These are phyloP conservation scores for Malassezia dermatis DNA, from an alignment of 1,284 basidiomycete species.

Conservation along the genomic window DNA sequence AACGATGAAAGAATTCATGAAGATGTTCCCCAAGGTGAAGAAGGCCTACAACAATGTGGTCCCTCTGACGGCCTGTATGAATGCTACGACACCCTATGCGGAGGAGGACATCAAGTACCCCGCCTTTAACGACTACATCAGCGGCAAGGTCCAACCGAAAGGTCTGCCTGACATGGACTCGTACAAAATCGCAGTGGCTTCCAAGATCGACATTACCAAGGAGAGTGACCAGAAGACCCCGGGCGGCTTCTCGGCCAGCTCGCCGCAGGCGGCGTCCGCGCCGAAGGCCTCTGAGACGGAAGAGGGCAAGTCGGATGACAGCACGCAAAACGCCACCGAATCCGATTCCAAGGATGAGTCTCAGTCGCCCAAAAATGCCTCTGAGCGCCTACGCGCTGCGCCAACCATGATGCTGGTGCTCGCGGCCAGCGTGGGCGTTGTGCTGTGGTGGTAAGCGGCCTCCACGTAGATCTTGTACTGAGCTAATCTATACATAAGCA, in stretches of 20 bases:
- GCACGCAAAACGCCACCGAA: not conserved
- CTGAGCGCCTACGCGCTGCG: not conserved
- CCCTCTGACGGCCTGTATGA: conserved; percentile 40
- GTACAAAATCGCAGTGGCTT: conserved; percentile 13
- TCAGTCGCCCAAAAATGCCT: not conserved
- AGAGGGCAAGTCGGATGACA: not conserved
- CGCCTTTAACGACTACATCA: conserved; percentile 26
- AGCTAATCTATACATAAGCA: not conserved
- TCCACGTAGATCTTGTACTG: not conserved
- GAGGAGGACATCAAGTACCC: conserved; percentile 48
- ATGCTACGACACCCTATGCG: conserved; percentile 49
- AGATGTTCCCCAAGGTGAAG: conserved; percentile 34
- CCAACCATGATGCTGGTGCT: not conserved
- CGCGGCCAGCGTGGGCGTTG: not conserved
- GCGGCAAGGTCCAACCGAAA: conserved; percentile 29
- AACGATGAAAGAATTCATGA: conserved; percentile 38
- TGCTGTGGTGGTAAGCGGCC: not conserved
- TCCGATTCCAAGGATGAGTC: not conserved
- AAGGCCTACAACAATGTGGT: conserved; percentile 38
- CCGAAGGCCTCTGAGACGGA: too few relatives aligned
- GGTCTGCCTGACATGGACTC: conserved; percentile 21
- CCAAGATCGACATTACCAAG: conserved; percentile 1
- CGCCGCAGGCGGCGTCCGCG: not conserved
- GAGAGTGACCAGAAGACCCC: not conserved
- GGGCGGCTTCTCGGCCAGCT: conserved; percentile 2